A percentile compares a stretch with the other conserved stretches of the same genome.
Conservation (phyloP, 2,329 filamentous ascomycete species). For the Fusarium neocosmosporiellum region DNA sequence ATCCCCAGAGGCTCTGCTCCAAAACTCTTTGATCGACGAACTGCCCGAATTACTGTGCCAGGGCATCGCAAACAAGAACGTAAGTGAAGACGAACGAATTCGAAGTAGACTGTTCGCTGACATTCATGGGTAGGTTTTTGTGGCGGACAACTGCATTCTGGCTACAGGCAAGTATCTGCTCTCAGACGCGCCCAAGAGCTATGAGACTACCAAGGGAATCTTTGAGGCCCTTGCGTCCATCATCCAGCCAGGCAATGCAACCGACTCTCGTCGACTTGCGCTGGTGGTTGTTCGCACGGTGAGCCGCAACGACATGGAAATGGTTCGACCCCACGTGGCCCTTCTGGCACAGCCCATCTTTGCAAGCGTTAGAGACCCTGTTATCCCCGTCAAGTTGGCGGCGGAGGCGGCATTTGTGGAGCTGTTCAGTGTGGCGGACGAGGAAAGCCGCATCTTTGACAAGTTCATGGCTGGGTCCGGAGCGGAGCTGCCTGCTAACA, state of each 20-base stretch:
- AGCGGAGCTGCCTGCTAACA: conserved; percentile 73
- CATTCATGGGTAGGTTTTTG: conserved; percentile 69
- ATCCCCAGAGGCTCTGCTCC: conserved; percentile 75
- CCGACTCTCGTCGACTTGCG: conserved; percentile 85
- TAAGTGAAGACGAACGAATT: conserved; percentile 57
- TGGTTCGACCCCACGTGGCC: conserved; percentile 83
- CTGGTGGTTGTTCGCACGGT: conserved; percentile 91
- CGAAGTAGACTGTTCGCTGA: not conserved
- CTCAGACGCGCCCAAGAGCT: conserved; percentile 73
- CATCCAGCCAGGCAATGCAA: conserved; percentile 80
- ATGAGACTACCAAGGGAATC: conserved; percentile 81
- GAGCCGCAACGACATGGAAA: conserved; percentile 80
- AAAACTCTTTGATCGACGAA: conserved; percentile 75
- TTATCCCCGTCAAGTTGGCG: conserved; percentile 95
- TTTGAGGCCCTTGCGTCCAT: conserved; percentile 81
- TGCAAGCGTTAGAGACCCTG: conserved; percentile 85
- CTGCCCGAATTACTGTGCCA: conserved; percentile 81
- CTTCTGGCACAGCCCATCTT: conserved; percentile 88
- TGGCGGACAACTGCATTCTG: conserved; percentile 88
- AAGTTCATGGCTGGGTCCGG: conserved; percentile 83
- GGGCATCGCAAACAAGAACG: conserved; percentile 81
- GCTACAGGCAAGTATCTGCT: conserved; percentile 93
- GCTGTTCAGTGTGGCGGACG: conserved; percentile 89
- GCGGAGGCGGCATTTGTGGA: conserved; percentile 95
- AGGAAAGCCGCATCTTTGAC: conserved; percentile 88